These are phyloP conservation scores for Lolium perenne DNA, from an alignment of 176 grass and related monocot species.

Conservation along the genomic window DNA sequence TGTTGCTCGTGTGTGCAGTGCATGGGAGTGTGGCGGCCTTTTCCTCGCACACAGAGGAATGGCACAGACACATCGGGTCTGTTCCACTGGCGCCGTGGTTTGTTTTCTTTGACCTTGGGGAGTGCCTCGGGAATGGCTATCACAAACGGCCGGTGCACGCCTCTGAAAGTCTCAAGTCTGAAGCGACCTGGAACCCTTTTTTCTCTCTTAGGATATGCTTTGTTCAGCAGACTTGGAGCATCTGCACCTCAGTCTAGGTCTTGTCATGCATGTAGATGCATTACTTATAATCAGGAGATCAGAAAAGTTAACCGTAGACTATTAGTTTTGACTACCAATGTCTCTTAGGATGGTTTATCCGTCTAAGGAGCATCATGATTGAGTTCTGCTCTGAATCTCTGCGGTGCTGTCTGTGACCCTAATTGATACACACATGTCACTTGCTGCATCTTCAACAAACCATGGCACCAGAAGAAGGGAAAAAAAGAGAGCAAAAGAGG, in stretches of 20 bases:
- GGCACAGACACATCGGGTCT: background rate
- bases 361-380: no score
- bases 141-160: conserved; percentile 59
- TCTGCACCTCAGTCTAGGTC: background rate
- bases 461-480: no score
- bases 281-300: background rate
- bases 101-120: conserved; percentile 42
- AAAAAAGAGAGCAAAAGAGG: no score
- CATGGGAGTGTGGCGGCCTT: background rate
- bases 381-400: no score
- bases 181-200: conserved; percentile 5
- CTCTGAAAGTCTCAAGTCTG: conserved; percentile 23
- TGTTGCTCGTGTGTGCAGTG: background rate
- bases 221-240: conserved; percentile 9
- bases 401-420: no score
- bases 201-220: background rate
- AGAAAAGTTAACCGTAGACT: no score
- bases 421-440: no score
- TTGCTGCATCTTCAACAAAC: no score
- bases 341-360: background rate
- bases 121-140: conserved; percentile 42
- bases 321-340: no score
- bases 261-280: background rate
- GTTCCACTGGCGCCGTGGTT: conserved; percentile 29
- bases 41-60: background rate